Evolutionary conservation across 2,329 filamentous ascomycete genomes (phyloP).

Genomic region (Nannizzia gypsea): DNA sequence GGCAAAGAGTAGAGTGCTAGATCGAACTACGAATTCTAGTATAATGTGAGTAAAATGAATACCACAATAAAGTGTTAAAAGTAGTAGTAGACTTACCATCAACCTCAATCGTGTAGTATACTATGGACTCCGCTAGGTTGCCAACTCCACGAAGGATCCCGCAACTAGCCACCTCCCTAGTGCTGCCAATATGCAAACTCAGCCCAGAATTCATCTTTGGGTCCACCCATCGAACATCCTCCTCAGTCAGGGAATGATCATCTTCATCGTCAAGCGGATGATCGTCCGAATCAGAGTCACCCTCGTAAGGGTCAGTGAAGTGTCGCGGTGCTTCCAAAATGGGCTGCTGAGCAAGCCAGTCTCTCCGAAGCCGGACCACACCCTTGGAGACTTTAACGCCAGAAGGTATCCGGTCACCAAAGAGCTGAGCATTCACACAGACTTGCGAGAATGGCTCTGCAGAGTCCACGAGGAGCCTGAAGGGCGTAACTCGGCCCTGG

Average conservation of each 20-base stretch:
- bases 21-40: slow-evolving; percentile 55
- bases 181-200: slow-evolving; percentile 45
- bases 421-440: slow-evolving; percentile 55
- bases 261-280: neutral
- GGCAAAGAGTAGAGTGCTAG: slow-evolving; percentile 50
- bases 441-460: slow-evolving; percentile 28
- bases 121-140: neutral
- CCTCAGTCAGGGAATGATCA: slow-evolving; percentile 39
- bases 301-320: slow-evolving; percentile 4
- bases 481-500: neutral
- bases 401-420: slow-evolving; percentile 54
- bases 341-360: slow-evolving; percentile 51
- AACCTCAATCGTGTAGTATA: slow-evolving; percentile 55
- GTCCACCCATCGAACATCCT: slow-evolving; percentile 54
- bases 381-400: slow-evolving; percentile 56
- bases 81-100: slow-evolving; percentile 43
- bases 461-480: neutral
- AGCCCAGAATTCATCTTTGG: slow-evolving; percentile 35
- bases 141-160: neutral
- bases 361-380: slow-evolving; percentile 57
- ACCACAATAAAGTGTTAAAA: neutral
- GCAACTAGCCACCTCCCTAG: slow-evolving; percentile 54
- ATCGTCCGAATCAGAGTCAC: neutral
- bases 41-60: neutral
- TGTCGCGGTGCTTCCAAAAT: slow-evolving; percentile 3